Evolutionary conservation across 2,329 filamentous ascomycete genomes (phyloP), one percentile per base, ranked within the genome.

Genomic region (Sordariomycetes sp.): DNA sequence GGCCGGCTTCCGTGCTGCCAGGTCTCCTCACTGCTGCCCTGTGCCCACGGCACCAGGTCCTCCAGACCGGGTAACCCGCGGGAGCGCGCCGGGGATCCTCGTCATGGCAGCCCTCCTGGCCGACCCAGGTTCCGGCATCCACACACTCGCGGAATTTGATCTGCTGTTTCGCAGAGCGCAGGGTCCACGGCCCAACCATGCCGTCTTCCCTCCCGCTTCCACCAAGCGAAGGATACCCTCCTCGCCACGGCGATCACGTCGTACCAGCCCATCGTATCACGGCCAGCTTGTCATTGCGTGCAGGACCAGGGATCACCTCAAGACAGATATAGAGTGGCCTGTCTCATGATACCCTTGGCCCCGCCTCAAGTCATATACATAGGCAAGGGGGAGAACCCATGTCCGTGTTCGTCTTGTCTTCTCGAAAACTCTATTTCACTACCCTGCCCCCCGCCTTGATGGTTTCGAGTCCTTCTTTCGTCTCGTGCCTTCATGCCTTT

Each of bases 101-200:
- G 28, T 8, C 28, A 32, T 46, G 40, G 40, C 40, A n/a, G 16
- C 18, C 40, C 40, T 46, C n/a, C 51, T 25, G 28, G 10, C 20
- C 46, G 46, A 50, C 46, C 18, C 6, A 50, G 46, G 46, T 50
- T 50, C 22, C 12, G 20, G n/a, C 20, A n/a, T 4, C 11, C 46
- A 50, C n/a, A 5, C 5, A 50, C 22, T 50, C 46, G 22, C 46
- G n/a, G 18, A 24, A 14, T 12, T 12, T 37, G 53, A 54, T 54
- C 53, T 54, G 32, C 53, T 40, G 53, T 54, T 54, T 54, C 53
- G 53, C 51, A 53, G 51, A 18, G 51, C 28, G 53, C 53, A 54
- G 32, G 53, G 53, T 14, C 24, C 51, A 22, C 46, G 20, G n/a
- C 22, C 46, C 12, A 12, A 1, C 22, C 46, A 8, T 12, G 11